Evolutionary conservation across 2,329 filamentous ascomycete genomes (phyloP), one percentile per base, ranked within the genome.

Genomic region (Blastomyces percursus): DNA sequence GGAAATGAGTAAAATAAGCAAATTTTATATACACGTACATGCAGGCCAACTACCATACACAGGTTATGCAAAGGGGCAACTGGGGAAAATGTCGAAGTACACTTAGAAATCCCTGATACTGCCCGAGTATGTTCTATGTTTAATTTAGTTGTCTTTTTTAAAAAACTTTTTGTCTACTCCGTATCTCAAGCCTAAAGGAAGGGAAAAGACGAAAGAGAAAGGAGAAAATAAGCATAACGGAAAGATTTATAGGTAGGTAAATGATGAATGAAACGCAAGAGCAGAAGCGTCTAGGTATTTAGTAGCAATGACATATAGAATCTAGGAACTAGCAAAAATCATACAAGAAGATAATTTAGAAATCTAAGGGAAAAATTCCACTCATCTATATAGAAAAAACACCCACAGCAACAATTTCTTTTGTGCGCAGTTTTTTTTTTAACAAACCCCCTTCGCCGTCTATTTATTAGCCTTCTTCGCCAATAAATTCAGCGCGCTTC

Each of bases 401-500:
- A 44, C 16, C 12, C 12, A n/a, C 2, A 44, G 42, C 3, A 19
- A n/a, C 14, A 44, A 35, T 35, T 19, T 44, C 7, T n/a, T 44
- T 19, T 42, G 38, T 19, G 3, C 7, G 14, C 14, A 44, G 19
- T 8, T 2, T 46, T n/a, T 27, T 27, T 11, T 56, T 40, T 54
- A 35, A 35, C 16, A 12, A 9, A 12, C 24, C 11, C 56, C 16
- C 7, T 14, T n/a, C 7, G 30, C 8, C 11, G 4, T 9, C 24
- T 40, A 46, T n/a, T 61, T 66, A 55, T 65, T 66, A 32, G 68
- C 70, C 81, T 87, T 87, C 72, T 80, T 80, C 55, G 91, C 89
- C 70, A 99, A 77, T 75, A 97, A 73, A 77, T 99, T 99, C 77
- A 99, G 76, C 51, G 94, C 94, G 75, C 91, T 96, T 2, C 94